Evolutionary conservation across 1,139 yeast genomes (phyloP), one percentile per base, ranked within the genome.

Genomic region (Nematodospora anomalae): DNA sequence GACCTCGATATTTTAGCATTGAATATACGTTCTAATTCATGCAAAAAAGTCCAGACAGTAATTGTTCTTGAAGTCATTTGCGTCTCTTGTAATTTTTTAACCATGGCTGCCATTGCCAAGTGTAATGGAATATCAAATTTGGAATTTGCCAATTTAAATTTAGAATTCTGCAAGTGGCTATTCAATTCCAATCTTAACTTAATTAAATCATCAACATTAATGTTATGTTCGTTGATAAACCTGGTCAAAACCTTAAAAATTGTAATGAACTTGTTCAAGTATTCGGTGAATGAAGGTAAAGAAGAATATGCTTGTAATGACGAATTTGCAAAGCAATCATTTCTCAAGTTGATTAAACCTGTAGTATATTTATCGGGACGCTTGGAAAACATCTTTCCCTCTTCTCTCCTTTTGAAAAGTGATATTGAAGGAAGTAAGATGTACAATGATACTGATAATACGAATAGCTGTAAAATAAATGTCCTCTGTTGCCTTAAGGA

Each of bases 311-410:
- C 94, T 57, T 90, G 97, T 15, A 92, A 56, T 1, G 90, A 82
- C n/a, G 95, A 79, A 53, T 92, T 90, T 43, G 96, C 96, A 62
- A 87, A 90, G 58, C 97, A 90, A 56, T 89, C 96, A 51, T 87
- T 87, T 42, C 92, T 76, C 46, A 82, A 71, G 57, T 90, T 92
- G 47, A 82, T 71, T 32, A 90, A 66, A 3, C 97, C 97, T 0
- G 94, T 87, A 11, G 96, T 84, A 53, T 79, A 69, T 47, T 76
- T 81, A 51, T 81, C 94, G n/a, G 80, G 81, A 52, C 89, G 65
- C 47, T 74, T 79, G 29, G 71, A 54, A 42, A 71, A 70, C 76
- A 71, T 71, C 32, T 43, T 22, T 18, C 6, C 8, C 21, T 18
- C 21, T 8, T 18, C 7, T 18, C 21, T 18, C 7, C 21, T 18